These are phyloP conservation scores for Spongispora temasekensis DNA, from an alignment of 1,284 basidiomycete species.

Conservation along the genomic window DNA sequence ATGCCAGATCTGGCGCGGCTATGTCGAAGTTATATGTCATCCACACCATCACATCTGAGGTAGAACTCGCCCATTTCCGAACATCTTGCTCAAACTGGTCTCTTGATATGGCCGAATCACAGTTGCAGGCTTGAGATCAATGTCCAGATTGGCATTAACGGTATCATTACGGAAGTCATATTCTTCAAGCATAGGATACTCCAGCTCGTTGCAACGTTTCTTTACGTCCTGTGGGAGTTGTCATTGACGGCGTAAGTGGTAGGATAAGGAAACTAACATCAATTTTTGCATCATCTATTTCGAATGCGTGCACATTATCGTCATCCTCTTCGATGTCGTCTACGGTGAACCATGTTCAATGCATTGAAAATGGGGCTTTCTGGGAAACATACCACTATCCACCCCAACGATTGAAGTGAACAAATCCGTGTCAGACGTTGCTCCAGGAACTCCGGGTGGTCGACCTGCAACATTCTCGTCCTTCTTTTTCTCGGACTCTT, in stretches of 20 bases:
- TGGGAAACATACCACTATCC: conserved; percentile 65
- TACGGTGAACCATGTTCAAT: conserved; percentile 33
- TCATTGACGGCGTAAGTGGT: not conserved
- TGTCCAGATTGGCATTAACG: conserved; percentile 91
- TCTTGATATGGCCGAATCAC: conserved; percentile 97
- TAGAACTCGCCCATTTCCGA: conserved; percentile 83
- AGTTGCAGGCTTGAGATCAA: conserved; percentile 95
- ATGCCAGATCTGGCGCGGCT: conserved; percentile 97
- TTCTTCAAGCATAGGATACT: conserved; percentile 96
- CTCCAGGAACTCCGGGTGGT: conserved; percentile 31
- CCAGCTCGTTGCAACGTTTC: conserved; percentile 90
- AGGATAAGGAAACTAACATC: conserved; percentile 56
- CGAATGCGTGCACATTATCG: conserved; percentile 93
- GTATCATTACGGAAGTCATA: conserved; percentile 98
- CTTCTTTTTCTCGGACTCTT: conserved; percentile 66
- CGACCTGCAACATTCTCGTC: conserved; percentile 48
- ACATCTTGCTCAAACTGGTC: conserved; percentile 97
- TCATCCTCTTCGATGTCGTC: conserved; percentile 97
- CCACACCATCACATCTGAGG: not conserved
- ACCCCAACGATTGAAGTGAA: conserved; percentile 93
- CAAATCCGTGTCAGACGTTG: conserved; percentile 65
- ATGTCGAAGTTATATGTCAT: conserved; percentile 10
- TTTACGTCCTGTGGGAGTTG: conserved; percentile 72
- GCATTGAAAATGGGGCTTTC: not conserved
- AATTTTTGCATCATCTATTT: conserved; percentile 90